A percentile compares a stretch with the other conserved stretches of the same genome.
phyloP scores from a whole-genome alignment of 345 rosid species.

The Rhodamnia rubescens region DNA sequence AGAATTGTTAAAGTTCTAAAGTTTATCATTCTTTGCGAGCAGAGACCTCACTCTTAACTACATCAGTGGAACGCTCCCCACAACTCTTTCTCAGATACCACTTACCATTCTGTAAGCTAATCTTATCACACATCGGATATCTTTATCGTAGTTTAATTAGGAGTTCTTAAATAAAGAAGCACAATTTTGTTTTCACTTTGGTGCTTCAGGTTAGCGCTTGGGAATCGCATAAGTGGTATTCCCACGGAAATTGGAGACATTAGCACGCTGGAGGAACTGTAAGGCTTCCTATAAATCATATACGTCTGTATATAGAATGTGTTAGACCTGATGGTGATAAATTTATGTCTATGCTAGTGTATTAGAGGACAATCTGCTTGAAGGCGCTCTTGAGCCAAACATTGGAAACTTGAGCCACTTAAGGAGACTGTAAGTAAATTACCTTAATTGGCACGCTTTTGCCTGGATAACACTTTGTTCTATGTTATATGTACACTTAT shows the following conservation, averaged over 20 bases:
- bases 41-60: constrained; percentile 72
- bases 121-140: background rate
- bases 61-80: constrained; percentile 62
- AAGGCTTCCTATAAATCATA: constrained; percentile 20
- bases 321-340: too few species aligned
- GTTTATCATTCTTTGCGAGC: background rate
- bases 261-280: constrained; percentile 43
- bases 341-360: too few species aligned
- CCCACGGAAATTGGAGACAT: constrained; percentile 49
- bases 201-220: constrained; percentile 33
- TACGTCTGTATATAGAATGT: too few species aligned
- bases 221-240: constrained; percentile 64
- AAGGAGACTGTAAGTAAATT: too few species aligned
- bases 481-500: background rate
- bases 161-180: background rate
- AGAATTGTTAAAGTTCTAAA: background rate
- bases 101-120: constrained; percentile 42
- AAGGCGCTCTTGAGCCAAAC: too few species aligned
- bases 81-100: constrained; percentile 35
- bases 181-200: background rate
- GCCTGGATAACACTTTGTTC: background rate
- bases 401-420: too few species aligned
- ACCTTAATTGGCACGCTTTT: background rate
- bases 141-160: background rate
- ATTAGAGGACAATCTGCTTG: too few species aligned